Percentiles rank a stretch among this genome's conserved stretches.
These are phyloP conservation scores for Pecoramyces ruminantium DNA, from an alignment of 192 early-diverging fungal species.

Conservation along the genomic window DNA sequence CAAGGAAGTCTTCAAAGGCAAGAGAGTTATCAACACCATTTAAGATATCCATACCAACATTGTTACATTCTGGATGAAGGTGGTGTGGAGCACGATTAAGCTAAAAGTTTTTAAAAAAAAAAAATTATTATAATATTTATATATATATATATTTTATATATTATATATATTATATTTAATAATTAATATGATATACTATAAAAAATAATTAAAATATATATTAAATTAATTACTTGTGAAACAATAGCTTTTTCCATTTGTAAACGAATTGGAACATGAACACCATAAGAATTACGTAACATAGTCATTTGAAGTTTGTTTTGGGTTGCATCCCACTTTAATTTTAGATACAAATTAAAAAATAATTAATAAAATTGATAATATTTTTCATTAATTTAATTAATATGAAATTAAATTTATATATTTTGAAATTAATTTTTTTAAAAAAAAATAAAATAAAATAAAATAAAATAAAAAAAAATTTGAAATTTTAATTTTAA, in stretches of 20 bases:
- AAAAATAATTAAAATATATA: too few species aligned
- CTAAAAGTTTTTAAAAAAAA: not conserved
- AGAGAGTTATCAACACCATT: constrained; percentile 72
- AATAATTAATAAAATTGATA: too few species aligned
- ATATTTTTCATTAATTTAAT: not conserved
- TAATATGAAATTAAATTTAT: too few species aligned
- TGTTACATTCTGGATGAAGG: constrained; percentile 37
- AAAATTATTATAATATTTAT: too few species aligned
- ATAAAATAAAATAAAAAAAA: too few species aligned
- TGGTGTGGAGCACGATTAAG: constrained; percentile 15
- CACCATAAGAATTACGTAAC: constrained; percentile 63
- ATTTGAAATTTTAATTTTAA: too few species aligned
- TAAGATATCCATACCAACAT: constrained; percentile 68
- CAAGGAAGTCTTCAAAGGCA: constrained; percentile 80
- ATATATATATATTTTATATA: too few species aligned
- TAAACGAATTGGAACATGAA: constrained; percentile 80
- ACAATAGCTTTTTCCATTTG: constrained; percentile 77
- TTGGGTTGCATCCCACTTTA: constrained; percentile 83
- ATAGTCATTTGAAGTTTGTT: constrained; percentile 60
- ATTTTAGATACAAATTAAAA: too few species aligned
- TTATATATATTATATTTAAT: too few species aligned
- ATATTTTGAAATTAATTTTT: too few species aligned
- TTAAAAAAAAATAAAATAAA: too few species aligned
- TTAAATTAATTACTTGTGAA: constrained; percentile 13
- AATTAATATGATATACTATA: too few species aligned